Base-by-base conservation (phyloP, 331 rosid species). In the Spiraea crenata region DNA sequence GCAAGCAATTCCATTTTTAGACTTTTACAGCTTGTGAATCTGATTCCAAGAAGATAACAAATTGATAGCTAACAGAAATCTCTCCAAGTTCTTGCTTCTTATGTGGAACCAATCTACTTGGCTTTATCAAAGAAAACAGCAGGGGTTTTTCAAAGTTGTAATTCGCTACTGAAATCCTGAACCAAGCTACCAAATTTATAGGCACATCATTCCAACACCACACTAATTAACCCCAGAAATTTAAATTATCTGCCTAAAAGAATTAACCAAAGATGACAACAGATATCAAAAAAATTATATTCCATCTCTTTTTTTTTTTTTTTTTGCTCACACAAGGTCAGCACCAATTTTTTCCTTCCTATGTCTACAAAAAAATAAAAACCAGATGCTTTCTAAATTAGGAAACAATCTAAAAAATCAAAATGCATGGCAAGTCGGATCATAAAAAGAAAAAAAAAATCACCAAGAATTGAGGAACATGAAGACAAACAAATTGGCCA, bases 401-500 rank as follows among this genome's bases (percentile, higher is more conserved):
- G 37, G 39, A 51, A 52, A 25, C 31, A 25, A 25, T 25, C 31
- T 6, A 0, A 61, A 4, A 77, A 77, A 44, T 47, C 9, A 45
- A 40, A 77, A 52, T 45, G n/a, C 63, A 70, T 16, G 7, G 7
- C 37, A 54, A 46, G 3, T 35, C 11, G 57, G 12, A 3, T n/a
- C 13, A 4, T 13, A 16, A 11, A 55, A 41, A 5, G 15, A 51
- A 45, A 6, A 3, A 41, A 17, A 15, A 48, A 40, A 5, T 71
- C 45, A 70, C 47, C 57, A 35, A 59, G 59, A 35, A 44, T 46
- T 42, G 2, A 81, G 63, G 9, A 69, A 55, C 73, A 72, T 9
- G 54, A 75, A 61, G 50, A 78, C 72, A 9, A 70, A 1, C 6
- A 40, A 57, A 40, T 39, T 68, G 59, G 77, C 61, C 14, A 81